Evolutionary conservation across 2,329 filamentous ascomycete species (phyloP), one percentile per base, ranked within the genome.

Genomic region (Paracoccidioides brasiliensis): DNA sequence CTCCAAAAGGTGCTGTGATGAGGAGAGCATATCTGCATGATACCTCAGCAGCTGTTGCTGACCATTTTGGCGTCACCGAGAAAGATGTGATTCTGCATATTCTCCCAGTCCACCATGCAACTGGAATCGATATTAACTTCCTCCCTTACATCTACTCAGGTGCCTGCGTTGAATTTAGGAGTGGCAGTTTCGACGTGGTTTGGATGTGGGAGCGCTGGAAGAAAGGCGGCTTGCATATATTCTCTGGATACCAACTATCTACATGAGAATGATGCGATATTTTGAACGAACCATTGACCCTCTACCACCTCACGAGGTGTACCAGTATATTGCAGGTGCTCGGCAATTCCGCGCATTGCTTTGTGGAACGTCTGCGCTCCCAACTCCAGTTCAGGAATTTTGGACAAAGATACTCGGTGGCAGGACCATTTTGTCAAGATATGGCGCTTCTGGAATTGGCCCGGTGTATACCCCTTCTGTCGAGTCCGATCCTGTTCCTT

Each of bases 1-100:
- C 69, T 0, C 74, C 74, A 0, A 76, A 76, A 59, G 74, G 72
- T 14, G 70, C 71, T 12, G 72, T 76, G 0, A 57, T 59, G 55
- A 44, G 42, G n/a, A 50, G 57, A 8, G 55, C 53, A n/a, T 58
- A 52, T 40, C 53, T 60, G 12, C 57, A 60, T 38, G 57, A 58
- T n/a, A 53, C 48, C 37, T 54, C 55, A 14, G 35, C 51, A 30
- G 50, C 55, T 15, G 51, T 56, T 30, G 44, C 22, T 32, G 22
- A 56, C 35, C 63, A 66, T 44, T 61, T 64, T 40, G 57, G 58
- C 7, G 53, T 66, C 14, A 58, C 59, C 3, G 60, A 64, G 37
- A 58, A 56, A 63, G 42, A 69, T 64, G 44, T 71, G 63, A 59
- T 67, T 64, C 58, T 73, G 66, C 64, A 63, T 55, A 42, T 67